These are phyloP conservation scores for Coniochaeta sp. DNA, from an alignment of 2,329 filamentous ascomycete species.

Conservation along the genomic window DNA sequence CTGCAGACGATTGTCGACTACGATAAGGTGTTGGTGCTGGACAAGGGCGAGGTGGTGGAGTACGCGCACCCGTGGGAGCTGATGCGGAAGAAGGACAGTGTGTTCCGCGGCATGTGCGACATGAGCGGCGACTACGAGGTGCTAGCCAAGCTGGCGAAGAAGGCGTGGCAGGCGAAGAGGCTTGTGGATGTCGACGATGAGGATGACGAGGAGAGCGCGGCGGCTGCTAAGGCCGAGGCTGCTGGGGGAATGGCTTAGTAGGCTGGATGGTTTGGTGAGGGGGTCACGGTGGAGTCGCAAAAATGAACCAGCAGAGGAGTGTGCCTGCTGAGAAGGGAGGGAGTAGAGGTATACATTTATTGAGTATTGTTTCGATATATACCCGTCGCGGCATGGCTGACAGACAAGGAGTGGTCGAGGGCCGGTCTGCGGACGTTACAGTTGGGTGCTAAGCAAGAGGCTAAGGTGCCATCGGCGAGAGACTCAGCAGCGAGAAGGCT, in stretches of 20 bases:
- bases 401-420: background rate
- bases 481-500: background rate
- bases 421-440: background rate
- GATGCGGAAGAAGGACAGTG: constrained; percentile 61
- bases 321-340: background rate
- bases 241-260: too few species aligned
- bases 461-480: background rate
- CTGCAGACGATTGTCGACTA: constrained; percentile 97
- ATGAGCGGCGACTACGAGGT: constrained; percentile 51
- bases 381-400: background rate
- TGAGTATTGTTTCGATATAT: background rate
- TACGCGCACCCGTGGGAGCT: constrained; percentile 86
- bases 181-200: constrained; percentile 30
- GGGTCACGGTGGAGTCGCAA: too few species aligned
- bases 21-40: constrained; percentile 91
- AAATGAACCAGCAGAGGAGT: background rate
- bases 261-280: too few species aligned
- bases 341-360: background rate
- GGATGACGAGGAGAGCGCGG: constrained; percentile 8
- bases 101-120: constrained; percentile 58
- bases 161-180: constrained; percentile 34
- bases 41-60: constrained; percentile 81
- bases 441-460: background rate
- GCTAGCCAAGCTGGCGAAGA: constrained; percentile 47
- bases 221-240: constrained; percentile 1